Conservation (phyloP, 805 yeast species). For the Millerozyma acaciae region DNA sequence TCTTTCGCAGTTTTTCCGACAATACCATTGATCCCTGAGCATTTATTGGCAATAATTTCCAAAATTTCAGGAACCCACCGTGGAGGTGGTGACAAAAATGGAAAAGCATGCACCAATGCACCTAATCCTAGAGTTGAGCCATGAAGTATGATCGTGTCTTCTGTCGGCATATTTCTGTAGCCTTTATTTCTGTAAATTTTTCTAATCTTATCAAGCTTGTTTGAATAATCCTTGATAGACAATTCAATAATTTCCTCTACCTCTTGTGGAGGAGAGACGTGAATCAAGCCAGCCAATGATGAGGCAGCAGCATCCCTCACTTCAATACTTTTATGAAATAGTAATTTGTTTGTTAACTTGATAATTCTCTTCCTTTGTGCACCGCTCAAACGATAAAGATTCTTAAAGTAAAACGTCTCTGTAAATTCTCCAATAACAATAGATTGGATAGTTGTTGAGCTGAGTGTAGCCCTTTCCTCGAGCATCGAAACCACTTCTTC, state of each 20-base stretch:
- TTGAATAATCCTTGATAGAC: slow-evolving; percentile 29
- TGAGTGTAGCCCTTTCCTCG: slow-evolving; percentile 28
- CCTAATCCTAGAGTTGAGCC: slow-evolving; percentile 89
- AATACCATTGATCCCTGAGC: slow-evolving; percentile 69
- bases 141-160: slow-evolving; percentile 54
- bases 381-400: slow-evolving; percentile 50
- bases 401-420: slow-evolving; percentile 68
- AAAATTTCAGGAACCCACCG: slow-evolving; percentile 78
- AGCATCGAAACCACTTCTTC: slow-evolving; percentile 35
- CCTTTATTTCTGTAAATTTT: slow-evolving; percentile 37
- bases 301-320: slow-evolving; percentile 71
- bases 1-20: slow-evolving; percentile 83
- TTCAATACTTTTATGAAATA: slow-evolving; percentile 64
- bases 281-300: slow-evolving; percentile 77
- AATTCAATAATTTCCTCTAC: slow-evolving; percentile 39
- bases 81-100: slow-evolving; percentile 90
- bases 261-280: slow-evolving; percentile 50
- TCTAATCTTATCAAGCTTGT: slow-evolving; percentile 39
- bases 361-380: slow-evolving; percentile 50
- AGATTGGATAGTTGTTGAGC: slow-evolving; percentile 46
- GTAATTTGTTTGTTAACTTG: slow-evolving; percentile 45
- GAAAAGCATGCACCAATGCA: slow-evolving; percentile 82
- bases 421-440: slow-evolving; percentile 63
- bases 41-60: slow-evolving; percentile 64
- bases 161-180: slow-evolving; percentile 31